Evolutionary conservation across 192 early-diverging fungal species (phyloP).

Genomic region (Linnemannia elongata): DNA sequence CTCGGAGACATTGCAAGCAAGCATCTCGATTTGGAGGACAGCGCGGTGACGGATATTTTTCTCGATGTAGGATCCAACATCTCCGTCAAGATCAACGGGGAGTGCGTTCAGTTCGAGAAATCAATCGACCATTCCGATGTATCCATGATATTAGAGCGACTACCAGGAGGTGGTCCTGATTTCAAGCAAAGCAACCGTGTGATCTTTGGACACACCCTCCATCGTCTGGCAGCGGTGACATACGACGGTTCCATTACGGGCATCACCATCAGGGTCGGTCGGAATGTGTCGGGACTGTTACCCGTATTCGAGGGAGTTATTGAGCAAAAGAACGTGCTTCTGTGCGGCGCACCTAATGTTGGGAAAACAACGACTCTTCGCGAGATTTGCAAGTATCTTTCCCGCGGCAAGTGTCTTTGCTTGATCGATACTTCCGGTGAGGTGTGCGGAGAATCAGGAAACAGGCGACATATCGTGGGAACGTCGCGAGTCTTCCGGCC

Average conservation of each 20-base stretch:
- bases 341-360: constrained; percentile 25
- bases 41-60: constrained; percentile 8
- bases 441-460: constrained; percentile 20
- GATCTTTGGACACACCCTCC: constrained; percentile 25
- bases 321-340: constrained; percentile 17
- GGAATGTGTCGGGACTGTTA: constrained; percentile 11
- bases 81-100: constrained; percentile 9
- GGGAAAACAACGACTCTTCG: constrained; percentile 23
- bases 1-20: constrained; percentile 1
- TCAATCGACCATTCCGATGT: constrained; percentile 11
- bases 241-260: constrained; percentile 22
- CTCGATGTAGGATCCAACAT: constrained; percentile 18
- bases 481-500: constrained; percentile 22
- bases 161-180: constrained; percentile 7
- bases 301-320: constrained; percentile 21
- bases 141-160: not conserved
- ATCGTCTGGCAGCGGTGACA: constrained; percentile 21
- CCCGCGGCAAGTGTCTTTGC: constrained; percentile 17
- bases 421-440: constrained; percentile 29
- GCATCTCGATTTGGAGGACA: constrained; percentile 25
- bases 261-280: constrained; percentile 16
- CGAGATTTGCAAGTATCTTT: constrained; percentile 29
- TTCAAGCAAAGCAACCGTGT: constrained; percentile 16
- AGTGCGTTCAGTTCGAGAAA: constrained; percentile 16
- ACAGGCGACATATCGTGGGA: constrained; percentile 12